phyloP scores from a whole-genome alignment of 495 filamentous ascomycete species.

The Penicillium parvum region DNA sequence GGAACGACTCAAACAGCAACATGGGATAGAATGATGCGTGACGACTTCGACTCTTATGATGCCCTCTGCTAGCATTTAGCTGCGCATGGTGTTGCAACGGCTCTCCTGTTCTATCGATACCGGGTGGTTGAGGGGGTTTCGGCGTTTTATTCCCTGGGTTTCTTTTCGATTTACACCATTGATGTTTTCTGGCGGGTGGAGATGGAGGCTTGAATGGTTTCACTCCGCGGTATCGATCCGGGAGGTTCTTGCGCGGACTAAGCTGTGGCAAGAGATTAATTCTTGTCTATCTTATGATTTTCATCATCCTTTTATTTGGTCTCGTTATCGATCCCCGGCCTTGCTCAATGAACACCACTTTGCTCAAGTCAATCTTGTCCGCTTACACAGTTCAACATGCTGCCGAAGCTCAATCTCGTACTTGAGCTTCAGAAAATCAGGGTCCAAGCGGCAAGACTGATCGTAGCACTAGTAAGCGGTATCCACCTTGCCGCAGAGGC shows the following conservation, averaged over 20 bases:
- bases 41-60: slow-evolving; percentile 31
- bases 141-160: slow-evolving; percentile 35
- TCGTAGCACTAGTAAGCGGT: neutral
- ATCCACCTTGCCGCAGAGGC: slow-evolving; percentile 12
- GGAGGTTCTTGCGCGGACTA: slow-evolving; percentile 4
- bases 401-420: neutral
- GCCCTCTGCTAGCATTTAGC: slow-evolving; percentile 39
- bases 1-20: slow-evolving; percentile 95
- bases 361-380: too few species aligned
- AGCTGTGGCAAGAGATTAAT: slow-evolving; percentile 4
- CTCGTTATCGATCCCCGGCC: slow-evolving; percentile 10
- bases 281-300: slow-evolving; percentile 11
- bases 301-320: slow-evolving; percentile 8
- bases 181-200: slow-evolving; percentile 5
- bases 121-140: slow-evolving; percentile 43
- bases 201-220: slow-evolving; percentile 11
- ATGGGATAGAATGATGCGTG: slow-evolving; percentile 88
- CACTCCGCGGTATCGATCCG: slow-evolving; percentile 4
- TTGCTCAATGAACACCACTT: slow-evolving; percentile 7
- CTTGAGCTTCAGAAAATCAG: neutral
- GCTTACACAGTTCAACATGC: too few species aligned
- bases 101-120: slow-evolving; percentile 29
- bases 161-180: slow-evolving; percentile 10
- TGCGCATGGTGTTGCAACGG: slow-evolving; percentile 33
- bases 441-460: slow-evolving; percentile 6